These are phyloP conservation scores for Rubia tinctorum DNA, from an alignment of 305 asterid genomes.

Conservation along the genomic window DNA sequence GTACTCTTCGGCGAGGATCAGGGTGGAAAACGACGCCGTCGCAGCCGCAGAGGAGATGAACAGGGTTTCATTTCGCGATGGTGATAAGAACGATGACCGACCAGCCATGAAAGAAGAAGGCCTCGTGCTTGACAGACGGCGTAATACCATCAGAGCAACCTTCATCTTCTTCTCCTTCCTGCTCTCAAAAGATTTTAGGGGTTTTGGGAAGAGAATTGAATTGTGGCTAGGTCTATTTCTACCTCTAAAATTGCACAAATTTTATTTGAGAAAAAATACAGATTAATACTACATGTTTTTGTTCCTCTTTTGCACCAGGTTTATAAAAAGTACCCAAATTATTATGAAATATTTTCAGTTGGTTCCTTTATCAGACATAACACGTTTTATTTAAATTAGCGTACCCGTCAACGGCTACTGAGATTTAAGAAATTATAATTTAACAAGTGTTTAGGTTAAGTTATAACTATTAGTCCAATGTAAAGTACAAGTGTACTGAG, in stretches of 20 bases:
- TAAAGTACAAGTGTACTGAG: too few species aligned
- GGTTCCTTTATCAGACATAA: too few species aligned
- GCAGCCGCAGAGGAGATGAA: slow-evolving; percentile 22
- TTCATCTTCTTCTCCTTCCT: slow-evolving; percentile 11
- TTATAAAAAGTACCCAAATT: too few species aligned
- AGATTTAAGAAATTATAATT: too few species aligned
- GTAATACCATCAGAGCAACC: slow-evolving; percentile 9
- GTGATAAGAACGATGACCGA: slow-evolving; percentile 11
- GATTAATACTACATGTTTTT: too few species aligned
- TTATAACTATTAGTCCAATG: too few species aligned
- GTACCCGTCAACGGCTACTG: too few species aligned
- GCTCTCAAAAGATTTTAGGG: background rate
- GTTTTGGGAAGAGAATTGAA: background rate
- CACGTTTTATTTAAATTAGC: too few species aligned
- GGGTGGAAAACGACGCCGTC: slow-evolving; percentile 21
- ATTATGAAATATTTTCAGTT: too few species aligned
- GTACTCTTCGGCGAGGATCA: slow-evolving; percentile 16
- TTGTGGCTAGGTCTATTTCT: background rate
- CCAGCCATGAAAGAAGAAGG: slow-evolving; percentile 2
- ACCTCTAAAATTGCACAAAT: background rate
- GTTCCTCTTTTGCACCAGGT: too few species aligned
- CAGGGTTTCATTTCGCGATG: slow-evolving; percentile 11
- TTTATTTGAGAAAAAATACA: too few species aligned
- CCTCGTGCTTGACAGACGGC: slow-evolving; percentile 17
- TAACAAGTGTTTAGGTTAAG: too few species aligned